Percentiles rank a stretch among this genome's conserved stretches.
Conservation (phyloP, 2,329 filamentous ascomycete genomes). For the Penicillium sp. region DNA sequence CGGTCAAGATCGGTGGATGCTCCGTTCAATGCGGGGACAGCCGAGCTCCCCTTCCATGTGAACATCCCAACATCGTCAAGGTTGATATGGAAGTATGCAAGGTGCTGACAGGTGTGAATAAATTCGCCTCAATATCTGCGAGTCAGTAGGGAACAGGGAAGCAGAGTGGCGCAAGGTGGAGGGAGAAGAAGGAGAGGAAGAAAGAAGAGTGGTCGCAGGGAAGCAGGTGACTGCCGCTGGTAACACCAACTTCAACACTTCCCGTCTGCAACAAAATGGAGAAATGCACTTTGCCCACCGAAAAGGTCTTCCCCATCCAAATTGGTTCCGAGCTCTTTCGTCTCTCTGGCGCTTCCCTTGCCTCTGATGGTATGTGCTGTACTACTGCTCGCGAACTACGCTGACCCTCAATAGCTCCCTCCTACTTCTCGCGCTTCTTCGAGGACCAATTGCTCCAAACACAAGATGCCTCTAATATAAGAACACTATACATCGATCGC, state of each 20-base stretch:
- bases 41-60: constrained; percentile 23
- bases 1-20: background rate
- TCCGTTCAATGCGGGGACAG: background rate
- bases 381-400: background rate
- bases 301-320: constrained; percentile 70
- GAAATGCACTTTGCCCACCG: constrained; percentile 48
- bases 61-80: background rate
- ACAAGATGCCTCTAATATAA: constrained; percentile 57
- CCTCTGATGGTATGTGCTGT: constrained; percentile 62
- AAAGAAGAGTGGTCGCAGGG: too few relatives aligned
- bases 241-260: background rate
- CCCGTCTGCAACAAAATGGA: constrained; percentile 2
- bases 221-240: background rate
- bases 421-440: constrained; percentile 96
- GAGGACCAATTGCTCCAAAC: constrained; percentile 72
- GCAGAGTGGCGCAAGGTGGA: too few relatives aligned
- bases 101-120: too few relatives aligned
- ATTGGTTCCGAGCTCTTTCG: constrained; percentile 70
- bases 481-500: constrained; percentile 91
- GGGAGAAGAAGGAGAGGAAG: too few relatives aligned
- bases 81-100: too few relatives aligned
- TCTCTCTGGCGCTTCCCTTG: constrained; percentile 68
- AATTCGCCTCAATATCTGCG: too few relatives aligned
- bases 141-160: too few relatives aligned
- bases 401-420: constrained; percentile 73